A percentile compares a stretch with the other conserved stretches of the same genome.
Conservation (phyloP, 2,329 filamentous ascomycete genomes). For the Xylariaceae sp. region DNA sequence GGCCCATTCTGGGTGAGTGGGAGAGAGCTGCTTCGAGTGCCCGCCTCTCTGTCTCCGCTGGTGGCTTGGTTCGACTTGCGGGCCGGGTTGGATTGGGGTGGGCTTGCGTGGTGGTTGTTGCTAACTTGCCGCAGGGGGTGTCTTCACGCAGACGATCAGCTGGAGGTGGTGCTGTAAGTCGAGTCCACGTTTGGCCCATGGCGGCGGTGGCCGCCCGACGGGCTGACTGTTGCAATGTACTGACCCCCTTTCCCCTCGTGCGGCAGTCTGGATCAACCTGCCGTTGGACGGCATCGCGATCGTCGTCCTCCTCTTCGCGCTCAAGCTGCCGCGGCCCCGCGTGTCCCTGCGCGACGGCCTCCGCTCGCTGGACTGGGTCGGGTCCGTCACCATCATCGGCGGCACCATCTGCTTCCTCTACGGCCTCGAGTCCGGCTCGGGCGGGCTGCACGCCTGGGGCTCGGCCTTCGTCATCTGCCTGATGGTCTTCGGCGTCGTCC, state of each 20-base stretch:
- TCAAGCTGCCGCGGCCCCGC: conserved; percentile 49
- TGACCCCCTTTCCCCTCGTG: no score
- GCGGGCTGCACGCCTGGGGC: conserved; percentile 42
- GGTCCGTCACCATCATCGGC: conserved; percentile 47
- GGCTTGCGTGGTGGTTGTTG: no score
- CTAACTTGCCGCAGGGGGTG: conserved; percentile 32
- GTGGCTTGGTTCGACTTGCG: no score
- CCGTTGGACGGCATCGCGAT: conserved; percentile 35
- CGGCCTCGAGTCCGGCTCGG: conserved; percentile 51
- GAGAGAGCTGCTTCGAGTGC: conserved; percentile 45
- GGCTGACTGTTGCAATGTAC: no score
- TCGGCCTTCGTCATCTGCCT: conserved; percentile 45
- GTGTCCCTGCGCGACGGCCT: conserved; percentile 47
- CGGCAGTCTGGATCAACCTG: conserved; percentile 37
- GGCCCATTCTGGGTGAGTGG: conserved; percentile 50
- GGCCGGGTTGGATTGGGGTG: no score
- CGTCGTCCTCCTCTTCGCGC: conserved; percentile 43
- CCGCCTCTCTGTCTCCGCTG: neutral
- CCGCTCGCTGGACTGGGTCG: conserved; percentile 42
- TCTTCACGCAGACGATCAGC: conserved; percentile 46
- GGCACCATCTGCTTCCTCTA: conserved; percentile 53
- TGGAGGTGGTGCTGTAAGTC: conserved; percentile 48
- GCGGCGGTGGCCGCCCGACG: neutral
- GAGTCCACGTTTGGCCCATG: conserved; percentile 5
- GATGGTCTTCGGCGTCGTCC: conserved; percentile 39